These are phyloP conservation scores for Monosporascus sp. DNA, from an alignment of 2,329 filamentous ascomycete genomes.

Conservation along the genomic window DNA sequence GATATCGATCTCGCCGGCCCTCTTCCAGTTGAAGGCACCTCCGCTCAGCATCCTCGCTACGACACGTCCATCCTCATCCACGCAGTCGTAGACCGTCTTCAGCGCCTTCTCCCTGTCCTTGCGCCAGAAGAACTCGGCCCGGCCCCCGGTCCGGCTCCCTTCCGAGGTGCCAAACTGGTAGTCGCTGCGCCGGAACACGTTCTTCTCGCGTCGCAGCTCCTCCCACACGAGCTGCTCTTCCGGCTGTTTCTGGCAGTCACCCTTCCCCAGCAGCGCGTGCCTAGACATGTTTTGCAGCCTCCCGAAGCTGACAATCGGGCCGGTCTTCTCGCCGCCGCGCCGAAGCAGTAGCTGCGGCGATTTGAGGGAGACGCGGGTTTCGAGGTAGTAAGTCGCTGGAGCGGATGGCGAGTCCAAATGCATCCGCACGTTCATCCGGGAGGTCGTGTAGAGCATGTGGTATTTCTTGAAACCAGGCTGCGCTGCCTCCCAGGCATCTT, in stretches of 20 bases:
- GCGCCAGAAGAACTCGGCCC: slow-evolving; percentile 3
- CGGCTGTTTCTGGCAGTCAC: neutral
- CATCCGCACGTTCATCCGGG: neutral
- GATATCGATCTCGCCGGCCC: slow-evolving; percentile 5
- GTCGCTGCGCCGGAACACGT: slow-evolving; percentile 4
- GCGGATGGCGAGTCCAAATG: neutral
- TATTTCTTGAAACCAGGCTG: slow-evolving; percentile 1
- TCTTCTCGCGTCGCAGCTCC: slow-evolving; percentile 6
- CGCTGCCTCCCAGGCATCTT: too few species aligned
- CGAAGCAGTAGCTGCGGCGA: neutral
- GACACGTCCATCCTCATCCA: neutral
- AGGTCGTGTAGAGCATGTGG: slow-evolving; percentile 2
- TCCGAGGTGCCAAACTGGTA: slow-evolving; percentile 1
- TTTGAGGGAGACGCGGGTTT: neutral
- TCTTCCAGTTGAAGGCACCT: slow-evolving; percentile 4
- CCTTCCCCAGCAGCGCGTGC: neutral
- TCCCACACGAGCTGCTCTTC: neutral
- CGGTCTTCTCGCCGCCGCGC: neutral
- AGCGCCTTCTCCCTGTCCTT: slow-evolving; percentile 2
- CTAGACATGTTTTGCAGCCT: neutral
- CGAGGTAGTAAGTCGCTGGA: neutral
- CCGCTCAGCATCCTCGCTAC: slow-evolving; percentile 6
- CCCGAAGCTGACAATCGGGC: neutral
- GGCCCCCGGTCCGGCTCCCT: neutral
- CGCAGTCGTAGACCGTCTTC: slow-evolving; percentile 5